Base-by-base conservation (phyloP, 495 filamentous ascomycete species). In the Podospora pseudocomata region DNA sequence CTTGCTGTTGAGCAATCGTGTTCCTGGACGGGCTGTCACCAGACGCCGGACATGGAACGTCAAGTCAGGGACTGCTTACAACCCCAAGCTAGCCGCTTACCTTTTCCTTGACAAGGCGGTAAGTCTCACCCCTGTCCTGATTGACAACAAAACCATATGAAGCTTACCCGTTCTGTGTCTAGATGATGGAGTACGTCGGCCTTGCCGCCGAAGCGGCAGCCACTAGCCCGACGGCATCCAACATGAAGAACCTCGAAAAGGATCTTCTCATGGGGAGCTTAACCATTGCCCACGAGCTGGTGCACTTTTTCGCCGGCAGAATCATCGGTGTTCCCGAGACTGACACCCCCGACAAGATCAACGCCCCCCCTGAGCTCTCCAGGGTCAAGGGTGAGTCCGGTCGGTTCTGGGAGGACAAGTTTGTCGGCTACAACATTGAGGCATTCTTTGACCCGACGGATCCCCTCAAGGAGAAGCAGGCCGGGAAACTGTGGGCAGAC, bases 271-370 rank as follows among this genome's bases (percentile, higher is more conserved):
- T 61, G 59, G 59, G 18, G 26, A 61, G 59, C 59, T 9, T 61
- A 23, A 61, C 59, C 59, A 61, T 61, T 30, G 59, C 59, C 23
- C 59, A 61, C 23, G 59, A 61, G 27, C 23, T 61, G 59, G 59
- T 61, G 23, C 59, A 61, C 27, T 28, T 61, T 20, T 30, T 61
- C 18, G 59, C 26, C 23, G 59, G 59, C 59, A 30, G 59, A 30
- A 30, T 61, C 23, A 30, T 30, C 2, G 59, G 59, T 30, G 59
- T 27, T 11, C 5, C 16, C 23, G 27, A 61, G 5, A 11, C 23
- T 20, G 4, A 61, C 23, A 61, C 59, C 1, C 59, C 59, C 59
- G 16, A 15, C 9, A 61, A 61, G 30, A 30, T 61, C 11, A 30
- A 61, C 59, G 7, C 5, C 4, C 59, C 59, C 23, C 59, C 59